phyloP scores from a whole-genome alignment of 2,329 filamentous ascomycete species.

The Colletotrichum gigasporum region DNA sequence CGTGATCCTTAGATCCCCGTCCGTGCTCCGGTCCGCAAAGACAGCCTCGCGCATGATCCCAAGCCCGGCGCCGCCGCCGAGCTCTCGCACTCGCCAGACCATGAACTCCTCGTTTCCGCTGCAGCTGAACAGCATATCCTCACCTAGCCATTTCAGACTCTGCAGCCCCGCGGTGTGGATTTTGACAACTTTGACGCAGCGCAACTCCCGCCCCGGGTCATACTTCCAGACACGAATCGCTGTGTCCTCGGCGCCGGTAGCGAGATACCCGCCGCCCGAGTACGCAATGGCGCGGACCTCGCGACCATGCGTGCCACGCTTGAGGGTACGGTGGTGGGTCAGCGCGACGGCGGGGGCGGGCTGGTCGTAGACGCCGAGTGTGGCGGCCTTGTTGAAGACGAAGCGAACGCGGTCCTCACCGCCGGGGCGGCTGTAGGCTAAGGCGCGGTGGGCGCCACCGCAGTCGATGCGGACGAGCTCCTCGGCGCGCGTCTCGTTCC shows the following conservation, averaged over 20 bases:
- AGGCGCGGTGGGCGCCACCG: constrained; percentile 84
- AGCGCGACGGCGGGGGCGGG: constrained; percentile 33
- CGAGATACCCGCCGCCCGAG: constrained; percentile 54
- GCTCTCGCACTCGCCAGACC: constrained; percentile 74
- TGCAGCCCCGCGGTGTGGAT: constrained; percentile 88
- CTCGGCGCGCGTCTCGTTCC: constrained; percentile 77
- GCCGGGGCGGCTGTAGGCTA: constrained; percentile 56
- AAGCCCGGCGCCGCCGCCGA: constrained; percentile 62
- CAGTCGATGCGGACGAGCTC: constrained; percentile 81
- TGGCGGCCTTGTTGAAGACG: constrained; percentile 78
- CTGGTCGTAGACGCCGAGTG: constrained; percentile 58
- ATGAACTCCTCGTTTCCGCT: constrained; percentile 90
- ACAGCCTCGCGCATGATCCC: constrained; percentile 66
- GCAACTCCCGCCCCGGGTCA: constrained; percentile 13
- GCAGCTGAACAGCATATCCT: constrained; percentile 80
- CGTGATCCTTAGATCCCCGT: constrained; percentile 80
- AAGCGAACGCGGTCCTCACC: constrained; percentile 57
- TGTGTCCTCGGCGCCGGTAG: constrained; percentile 78
- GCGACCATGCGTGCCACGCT: constrained; percentile 81
- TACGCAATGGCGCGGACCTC: constrained; percentile 73
- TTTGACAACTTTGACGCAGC: constrained; percentile 73
- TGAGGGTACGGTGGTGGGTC: constrained; percentile 58
- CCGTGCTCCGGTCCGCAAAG: constrained; percentile 58
- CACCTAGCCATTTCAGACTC: constrained; percentile 74
- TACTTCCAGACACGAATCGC: constrained; percentile 77